Evolutionary conservation across 345 rosid species (phyloP).

Genomic region (Ricinus communis): DNA sequence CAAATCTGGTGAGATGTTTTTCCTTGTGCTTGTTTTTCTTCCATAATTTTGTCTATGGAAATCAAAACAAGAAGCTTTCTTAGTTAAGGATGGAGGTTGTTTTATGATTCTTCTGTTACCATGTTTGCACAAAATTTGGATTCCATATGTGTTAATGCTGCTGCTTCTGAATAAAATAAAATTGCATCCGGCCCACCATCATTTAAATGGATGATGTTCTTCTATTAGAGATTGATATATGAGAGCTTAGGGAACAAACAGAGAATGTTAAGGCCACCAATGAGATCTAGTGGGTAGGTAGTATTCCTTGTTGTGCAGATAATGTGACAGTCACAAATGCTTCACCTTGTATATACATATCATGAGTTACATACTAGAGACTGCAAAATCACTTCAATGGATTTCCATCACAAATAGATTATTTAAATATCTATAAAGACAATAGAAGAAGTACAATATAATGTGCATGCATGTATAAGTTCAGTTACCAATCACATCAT

Average conservation of each 20-base stretch:
- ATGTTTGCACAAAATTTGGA: neutral
- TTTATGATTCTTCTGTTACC: neutral
- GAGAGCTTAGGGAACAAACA: constrained; percentile 5
- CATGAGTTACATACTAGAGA: neutral
- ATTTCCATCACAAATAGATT: neutral
- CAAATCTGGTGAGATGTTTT: constrained; percentile 72
- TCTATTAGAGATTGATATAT: neutral
- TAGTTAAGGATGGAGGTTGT: neutral
- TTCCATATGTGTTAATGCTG: neutral
- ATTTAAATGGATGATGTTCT: neutral
- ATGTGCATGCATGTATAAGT: neutral
- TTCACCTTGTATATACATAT: neutral
- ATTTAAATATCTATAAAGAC: no score
- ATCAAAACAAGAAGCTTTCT: neutral
- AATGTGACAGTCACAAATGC: neutral
- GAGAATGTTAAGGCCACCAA: neutral
- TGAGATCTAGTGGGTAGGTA: no score
- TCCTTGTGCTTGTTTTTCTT: constrained; percentile 1
- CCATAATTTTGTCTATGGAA: neutral
- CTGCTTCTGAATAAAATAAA: neutral
- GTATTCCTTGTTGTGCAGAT: neutral
- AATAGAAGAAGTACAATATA: no score
- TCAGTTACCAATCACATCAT: neutral
- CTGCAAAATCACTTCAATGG: neutral
- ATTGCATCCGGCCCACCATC: neutral